These are phyloP conservation scores for Neurospora sp. DNA, from an alignment of 495 filamentous ascomycete genomes.

Conservation along the genomic window DNA sequence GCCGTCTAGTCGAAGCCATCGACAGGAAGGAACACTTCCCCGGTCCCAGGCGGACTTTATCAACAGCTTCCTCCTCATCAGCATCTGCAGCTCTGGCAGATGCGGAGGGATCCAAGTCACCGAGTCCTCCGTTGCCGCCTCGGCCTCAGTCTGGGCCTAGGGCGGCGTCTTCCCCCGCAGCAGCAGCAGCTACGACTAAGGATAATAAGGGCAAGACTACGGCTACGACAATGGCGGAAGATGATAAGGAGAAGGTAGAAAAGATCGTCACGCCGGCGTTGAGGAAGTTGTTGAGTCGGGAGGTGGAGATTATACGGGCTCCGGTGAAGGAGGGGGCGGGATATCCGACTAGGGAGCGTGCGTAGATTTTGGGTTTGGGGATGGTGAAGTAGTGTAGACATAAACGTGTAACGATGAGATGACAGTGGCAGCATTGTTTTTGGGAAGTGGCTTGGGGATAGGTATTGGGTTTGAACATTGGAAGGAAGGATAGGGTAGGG, in stretches of 20 bases:
- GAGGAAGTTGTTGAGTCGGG: conserved; percentile 59
- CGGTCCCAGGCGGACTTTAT: conserved; percentile 35
- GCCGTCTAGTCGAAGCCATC: conserved; percentile 74
- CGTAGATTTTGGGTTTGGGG: not conserved
- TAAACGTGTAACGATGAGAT: not conserved
- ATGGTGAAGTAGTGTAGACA: not conserved
- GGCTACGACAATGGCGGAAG: conserved; percentile 16
- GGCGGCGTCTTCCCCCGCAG: not conserved
- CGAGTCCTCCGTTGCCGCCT: not conserved
- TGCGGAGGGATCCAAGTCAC: not conserved
- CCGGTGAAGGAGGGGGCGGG: conserved; percentile 34
- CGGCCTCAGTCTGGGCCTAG: not conserved
- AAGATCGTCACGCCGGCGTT: conserved; percentile 77
- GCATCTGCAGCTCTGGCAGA: not conserved
- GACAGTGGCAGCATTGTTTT: not conserved
- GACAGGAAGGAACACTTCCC: conserved; percentile 82
- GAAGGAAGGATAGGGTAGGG: not conserved
- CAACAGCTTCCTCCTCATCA: conserved; percentile 10
- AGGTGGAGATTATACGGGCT: conserved; percentile 53
- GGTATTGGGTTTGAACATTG: not conserved
- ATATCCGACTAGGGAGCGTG: conserved; percentile 3
- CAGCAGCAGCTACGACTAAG: not conserved
- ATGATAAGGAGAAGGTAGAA: conserved; percentile 24
- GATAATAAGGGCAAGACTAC: conserved; percentile 9
- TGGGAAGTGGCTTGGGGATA: not conserved